Conservation (phyloP, 2,329 filamentous ascomycete genomes). For the Colletotrichum sublineola region DNA sequence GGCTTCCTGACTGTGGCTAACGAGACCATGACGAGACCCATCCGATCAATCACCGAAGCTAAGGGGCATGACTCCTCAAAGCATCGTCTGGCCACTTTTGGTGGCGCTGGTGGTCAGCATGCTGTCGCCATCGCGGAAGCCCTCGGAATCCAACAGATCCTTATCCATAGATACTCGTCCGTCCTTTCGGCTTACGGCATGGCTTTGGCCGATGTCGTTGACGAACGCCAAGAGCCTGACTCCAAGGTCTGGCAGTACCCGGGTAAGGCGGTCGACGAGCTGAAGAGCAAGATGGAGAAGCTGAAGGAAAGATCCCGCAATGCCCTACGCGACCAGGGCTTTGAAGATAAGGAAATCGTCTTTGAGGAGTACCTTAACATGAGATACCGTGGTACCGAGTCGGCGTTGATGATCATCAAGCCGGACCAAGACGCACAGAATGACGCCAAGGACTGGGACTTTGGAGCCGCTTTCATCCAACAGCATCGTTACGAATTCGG, state of each 20-base stretch:
- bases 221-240: constrained; percentile 86
- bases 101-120: constrained; percentile 91
- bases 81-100: constrained; percentile 92
- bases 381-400: constrained; percentile 91
- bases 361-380: constrained; percentile 97
- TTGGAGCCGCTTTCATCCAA: constrained; percentile 84
- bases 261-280: constrained; percentile 68
- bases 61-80: constrained; percentile 92
- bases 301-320: constrained; percentile 81
- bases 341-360: constrained; percentile 78
- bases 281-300: constrained; percentile 81
- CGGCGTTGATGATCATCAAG: constrained; percentile 89
- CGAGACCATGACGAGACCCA: constrained; percentile 91
- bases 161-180: constrained; percentile 89
- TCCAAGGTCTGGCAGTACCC: constrained; percentile 72
- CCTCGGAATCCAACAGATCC: constrained; percentile 85
- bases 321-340: constrained; percentile 82
- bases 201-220: constrained; percentile 92
- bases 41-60: constrained; percentile 90
- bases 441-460: constrained; percentile 80
- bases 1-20: constrained; percentile 93
- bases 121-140: constrained; percentile 91
- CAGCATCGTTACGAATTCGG: constrained; percentile 95
- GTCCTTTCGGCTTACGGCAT: constrained; percentile 93
- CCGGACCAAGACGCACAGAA: constrained; percentile 71